Base-by-base conservation (phyloP, 805 yeast genomes). In the Metschnikowia drakensbergensis region DNA sequence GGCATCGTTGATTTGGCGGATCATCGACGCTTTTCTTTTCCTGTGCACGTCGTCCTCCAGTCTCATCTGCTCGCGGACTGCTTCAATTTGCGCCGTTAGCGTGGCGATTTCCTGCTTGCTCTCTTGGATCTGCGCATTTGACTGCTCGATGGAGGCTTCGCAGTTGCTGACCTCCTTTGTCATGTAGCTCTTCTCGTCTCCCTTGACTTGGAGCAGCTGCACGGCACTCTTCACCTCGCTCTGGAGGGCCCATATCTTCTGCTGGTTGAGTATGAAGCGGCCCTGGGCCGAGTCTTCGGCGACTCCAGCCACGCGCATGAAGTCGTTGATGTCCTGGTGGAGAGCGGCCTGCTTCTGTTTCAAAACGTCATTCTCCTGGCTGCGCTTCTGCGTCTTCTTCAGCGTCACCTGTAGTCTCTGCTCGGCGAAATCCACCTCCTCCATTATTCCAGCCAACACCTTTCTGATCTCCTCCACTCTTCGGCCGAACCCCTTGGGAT, bases 181-280 rank as follows among this genome's bases (percentile, higher is more conserved):
- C 81, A 83, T 84, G 63, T 86, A 90, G 43, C 71, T 78, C 40
- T 73, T 76, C 57, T 89, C 96, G 32, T 79, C 80, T 1, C 64
- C 62, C 37, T 74, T 72, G 5, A 82, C 71, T 26, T 74, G 75
- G 1, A 76, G 58, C 52, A 74, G 74, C 10, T 68, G 64, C n/a
- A 75, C 64, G 39, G 75, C 64, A 28, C 65, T 72, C 30, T 68
- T 65, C 3, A 84, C 65, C 44, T 75, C 71, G 5, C 74, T 74
- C 49, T 76, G 74, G 32, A 83, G 58, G 5, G 72, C 71, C 58
- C 75, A 66, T n/a, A 75, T 72, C 48, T 69, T 63, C 26, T 63
- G 51, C 52, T 80, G 77, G 52, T 69, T 72, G 13, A 54, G 52
- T 26, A 72, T 64, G 53, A 68, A 67, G 33, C 54, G 49, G 53